A percentile compares a stretch with the other conserved stretches of the same genome.
phyloP scores from a whole-genome alignment of 1,284 basidiomycete genomes.

The Ceratobasidium sp. region DNA sequence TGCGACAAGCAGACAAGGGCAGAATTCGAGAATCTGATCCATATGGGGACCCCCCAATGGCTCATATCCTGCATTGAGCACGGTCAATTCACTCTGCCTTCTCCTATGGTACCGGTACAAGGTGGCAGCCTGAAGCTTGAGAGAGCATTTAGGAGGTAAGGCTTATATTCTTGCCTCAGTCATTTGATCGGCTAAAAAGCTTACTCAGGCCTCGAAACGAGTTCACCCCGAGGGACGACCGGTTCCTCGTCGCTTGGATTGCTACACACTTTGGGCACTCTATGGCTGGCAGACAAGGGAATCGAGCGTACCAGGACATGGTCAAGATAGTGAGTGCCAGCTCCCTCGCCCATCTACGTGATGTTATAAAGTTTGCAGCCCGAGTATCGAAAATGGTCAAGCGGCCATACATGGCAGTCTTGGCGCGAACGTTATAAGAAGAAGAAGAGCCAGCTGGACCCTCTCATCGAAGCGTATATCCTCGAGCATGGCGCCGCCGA shows the following conservation, averaged over 20 bases:
- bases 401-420: conserved; percentile 17
- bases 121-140: too few relatives aligned
- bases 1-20: too few relatives aligned
- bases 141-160: not conserved
- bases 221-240: not conserved
- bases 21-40: not conserved
- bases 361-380: not conserved
- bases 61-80: not conserved
- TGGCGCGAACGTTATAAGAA: conserved; percentile 29
- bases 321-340: not conserved
- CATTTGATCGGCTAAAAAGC: too few relatives aligned
- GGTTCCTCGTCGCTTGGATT: not conserved
- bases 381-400: not conserved
- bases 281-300: not conserved
- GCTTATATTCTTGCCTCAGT: too few relatives aligned
- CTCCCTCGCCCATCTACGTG: too few relatives aligned
- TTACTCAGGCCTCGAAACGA: conserved; percentile 11
- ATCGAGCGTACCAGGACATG: conserved; percentile 4
- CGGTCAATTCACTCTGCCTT: not conserved
- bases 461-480: not conserved
- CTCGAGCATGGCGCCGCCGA: not conserved
- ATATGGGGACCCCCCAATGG: not conserved
- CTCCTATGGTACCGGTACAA: not conserved
- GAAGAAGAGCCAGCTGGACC: conserved; percentile 2
- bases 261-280: not conserved